Base-by-base conservation (phyloP, 371 early-diverging fungal genomes). In the Mortierella sp. region DNA sequence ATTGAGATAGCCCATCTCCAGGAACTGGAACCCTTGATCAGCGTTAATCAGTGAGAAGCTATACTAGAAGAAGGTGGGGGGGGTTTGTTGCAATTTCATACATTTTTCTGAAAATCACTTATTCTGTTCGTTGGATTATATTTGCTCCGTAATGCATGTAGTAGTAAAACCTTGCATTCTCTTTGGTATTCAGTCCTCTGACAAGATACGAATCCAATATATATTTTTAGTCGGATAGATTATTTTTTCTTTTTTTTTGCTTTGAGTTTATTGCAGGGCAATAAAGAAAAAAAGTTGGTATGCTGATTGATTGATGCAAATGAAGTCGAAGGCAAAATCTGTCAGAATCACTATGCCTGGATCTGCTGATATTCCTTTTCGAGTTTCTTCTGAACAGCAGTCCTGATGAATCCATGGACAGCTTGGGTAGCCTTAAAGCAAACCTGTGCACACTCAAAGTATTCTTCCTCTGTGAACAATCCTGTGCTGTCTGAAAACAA, bases 401-500 rank as follows among this genome's bases (percentile, higher is more conserved):
- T 78, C 72, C 90, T 69, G 40, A 91, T 83, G 58, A 92, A 92
- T 57, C 79, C 88, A 63, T 90, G 89, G 0, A 91, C 86, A 10
- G 87, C 84, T 36, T 87, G 84, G 11, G 81, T 82, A 3, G 90
- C 92, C 63, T 86, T 84, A 71, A 70, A 85, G 22, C 85, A 84
- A 33, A 83, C 66, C 40, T 87, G 84, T 41, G 86, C 84, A 60
- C 88, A 89, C 47, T 82, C 83, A 65, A 87, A 84, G 69, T 86
- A 89, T 86, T 93, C 90, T 36, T 92, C 87, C 63, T 90, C 87
- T 22, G 87, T 88, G 77, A 91, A 96, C 48, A 88, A 57, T 40
- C 96, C 96, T 13, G 83, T 87, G 40, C 94, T 94, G 47, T 94
- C 88, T 36, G 87, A 89, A 69, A 89, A 86, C 58, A 89, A 61